A percentile compares a stretch with the other conserved stretches of the same genome.
Evolutionary conservation across 106 monocot species (phyloP).

Genomic region (Platanthera guangdongensis): DNA sequence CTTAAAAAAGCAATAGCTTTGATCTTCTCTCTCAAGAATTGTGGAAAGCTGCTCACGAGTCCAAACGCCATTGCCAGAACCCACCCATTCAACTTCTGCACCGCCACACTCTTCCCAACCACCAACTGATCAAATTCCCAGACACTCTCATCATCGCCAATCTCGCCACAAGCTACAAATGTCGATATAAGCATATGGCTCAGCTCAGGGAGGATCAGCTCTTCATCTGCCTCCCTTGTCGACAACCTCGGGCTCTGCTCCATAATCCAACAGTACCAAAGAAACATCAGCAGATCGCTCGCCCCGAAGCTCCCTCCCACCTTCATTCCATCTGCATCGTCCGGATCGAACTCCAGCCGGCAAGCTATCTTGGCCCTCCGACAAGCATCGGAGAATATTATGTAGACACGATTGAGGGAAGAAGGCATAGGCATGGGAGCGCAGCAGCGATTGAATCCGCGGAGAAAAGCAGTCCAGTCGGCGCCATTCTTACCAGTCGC

Average conservation of each 20-base stretch:
- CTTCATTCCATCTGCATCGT: constrained; percentile 33
- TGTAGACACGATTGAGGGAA: constrained; percentile 38
- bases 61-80: constrained; percentile 42
- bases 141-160: constrained; percentile 25
- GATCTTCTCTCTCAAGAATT: constrained; percentile 45
- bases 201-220: constrained; percentile 49
- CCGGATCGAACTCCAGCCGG: constrained; percentile 37
- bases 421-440: constrained; percentile 39
- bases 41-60: constrained; percentile 42
- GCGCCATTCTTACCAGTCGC: constrained; percentile 3
- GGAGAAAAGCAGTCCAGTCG: constrained; percentile 55
- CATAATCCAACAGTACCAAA: constrained; percentile 80
- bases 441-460: constrained; percentile 66
- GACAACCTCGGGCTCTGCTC: constrained; percentile 17
- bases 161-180: constrained; percentile 30
- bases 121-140: constrained; percentile 26
- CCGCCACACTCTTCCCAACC: constrained; percentile 30
- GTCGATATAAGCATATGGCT: constrained; percentile 56
- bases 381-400: constrained; percentile 33
- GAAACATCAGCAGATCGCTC: constrained; percentile 47
- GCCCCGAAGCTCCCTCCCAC: constrained; percentile 33
- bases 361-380: constrained; percentile 15
- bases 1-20: constrained; percentile 25
- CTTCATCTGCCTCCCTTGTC: constrained; percentile 6
- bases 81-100: constrained; percentile 65